These are phyloP conservation scores for Talaromyces sp. DNA, from an alignment of 2,329 filamentous ascomycete genomes.

Conservation along the genomic window DNA sequence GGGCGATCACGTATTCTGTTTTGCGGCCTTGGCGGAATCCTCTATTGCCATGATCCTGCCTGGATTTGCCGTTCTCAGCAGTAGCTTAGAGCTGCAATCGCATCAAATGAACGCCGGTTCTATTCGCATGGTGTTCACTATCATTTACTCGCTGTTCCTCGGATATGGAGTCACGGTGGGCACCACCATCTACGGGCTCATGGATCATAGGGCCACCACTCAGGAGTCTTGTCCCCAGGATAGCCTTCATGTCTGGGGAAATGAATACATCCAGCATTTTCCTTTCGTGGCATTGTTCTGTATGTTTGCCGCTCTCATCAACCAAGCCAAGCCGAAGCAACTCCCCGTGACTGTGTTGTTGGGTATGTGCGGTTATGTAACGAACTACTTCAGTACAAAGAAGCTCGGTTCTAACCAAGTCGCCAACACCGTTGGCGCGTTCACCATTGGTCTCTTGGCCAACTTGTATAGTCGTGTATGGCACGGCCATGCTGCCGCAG, in stretches of 20 bases:
- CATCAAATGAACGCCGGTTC: constrained; percentile 65
- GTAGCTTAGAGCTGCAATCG: constrained; percentile 63
- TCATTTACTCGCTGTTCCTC: constrained; percentile 68
- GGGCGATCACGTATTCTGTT: constrained; percentile 56
- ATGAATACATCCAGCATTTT: constrained; percentile 53
- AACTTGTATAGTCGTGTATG: constrained; percentile 72
- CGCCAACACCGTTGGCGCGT: constrained; percentile 70
- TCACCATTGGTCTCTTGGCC: constrained; percentile 71
- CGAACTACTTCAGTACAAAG: constrained; percentile 67
- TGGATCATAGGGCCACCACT: constrained; percentile 52
- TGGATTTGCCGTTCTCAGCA: constrained; percentile 59
- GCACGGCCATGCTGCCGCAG: constrained; percentile 77
- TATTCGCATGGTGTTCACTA: constrained; percentile 68
- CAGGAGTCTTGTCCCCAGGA: constrained; percentile 45
- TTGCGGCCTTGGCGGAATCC: constrained; percentile 65
- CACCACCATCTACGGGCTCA: constrained; percentile 57
- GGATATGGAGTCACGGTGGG: constrained; percentile 69
- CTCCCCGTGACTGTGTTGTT: constrained; percentile 73
- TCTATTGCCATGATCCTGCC: constrained; percentile 69
- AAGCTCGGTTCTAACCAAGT: constrained; percentile 70
- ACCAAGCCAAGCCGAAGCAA: constrained; percentile 77
- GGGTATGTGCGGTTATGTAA: constrained; percentile 66
- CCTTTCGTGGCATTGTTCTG: constrained; percentile 72
- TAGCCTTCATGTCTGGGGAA: constrained; percentile 45
- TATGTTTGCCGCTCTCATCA: constrained; percentile 70